Percentiles rank a stretch among this genome's conserved stretches.
Evolutionary conservation across 768 basidiomycete genomes (phyloP).

Genomic region (Tephrocybe sp.): DNA sequence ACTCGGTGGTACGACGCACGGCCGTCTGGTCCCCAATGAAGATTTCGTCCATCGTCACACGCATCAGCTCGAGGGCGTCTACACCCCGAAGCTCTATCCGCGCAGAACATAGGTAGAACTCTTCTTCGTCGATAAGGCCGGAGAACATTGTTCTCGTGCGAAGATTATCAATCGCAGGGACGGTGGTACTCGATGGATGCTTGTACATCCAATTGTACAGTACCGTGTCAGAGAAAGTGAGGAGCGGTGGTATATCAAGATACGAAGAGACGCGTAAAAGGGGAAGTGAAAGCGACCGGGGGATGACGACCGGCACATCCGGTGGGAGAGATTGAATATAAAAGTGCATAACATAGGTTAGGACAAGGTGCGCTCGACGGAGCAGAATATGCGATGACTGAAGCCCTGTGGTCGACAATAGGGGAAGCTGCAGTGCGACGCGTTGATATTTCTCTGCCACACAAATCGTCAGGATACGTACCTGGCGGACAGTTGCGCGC

Average conservation of each 20-base stretch:
- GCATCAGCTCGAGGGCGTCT: slow-evolving; percentile 83
- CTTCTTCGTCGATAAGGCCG: slow-evolving; percentile 73
- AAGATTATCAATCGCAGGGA: slow-evolving; percentile 60
- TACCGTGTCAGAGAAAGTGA: slow-evolving; percentile 91
- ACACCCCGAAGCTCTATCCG: slow-evolving; percentile 87
- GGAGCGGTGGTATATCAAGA: slow-evolving; percentile 81
- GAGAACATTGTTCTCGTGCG: slow-evolving; percentile 74
- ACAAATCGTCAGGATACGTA: slow-evolving; percentile 23
- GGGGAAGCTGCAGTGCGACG: slow-evolving; percentile 46
- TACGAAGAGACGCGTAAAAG: slow-evolving; percentile 67
- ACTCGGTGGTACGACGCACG: slow-evolving; percentile 59
- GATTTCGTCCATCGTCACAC: slow-evolving; percentile 81
- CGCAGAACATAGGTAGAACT: slow-evolving; percentile 86
- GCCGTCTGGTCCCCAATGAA: slow-evolving; percentile 76
- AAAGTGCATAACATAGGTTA: slow-evolving; percentile 74
- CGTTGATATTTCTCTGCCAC: not conserved
- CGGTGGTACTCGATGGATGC: slow-evolving; percentile 32
- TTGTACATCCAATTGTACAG: slow-evolving; percentile 77
- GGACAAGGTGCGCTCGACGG: slow-evolving; percentile 71
- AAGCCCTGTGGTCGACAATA: slow-evolving; percentile 48
- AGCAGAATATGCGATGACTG: slow-evolving; percentile 53
- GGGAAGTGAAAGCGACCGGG: slow-evolving; percentile 70
- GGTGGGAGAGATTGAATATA: slow-evolving; percentile 70
- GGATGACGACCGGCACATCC: slow-evolving; percentile 58
- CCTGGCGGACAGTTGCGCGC: slow-evolving; percentile 43